These are phyloP conservation scores for Thielaviopsis populi DNA, from an alignment of 2,329 filamentous ascomycete genomes.

Conservation along the genomic window DNA sequence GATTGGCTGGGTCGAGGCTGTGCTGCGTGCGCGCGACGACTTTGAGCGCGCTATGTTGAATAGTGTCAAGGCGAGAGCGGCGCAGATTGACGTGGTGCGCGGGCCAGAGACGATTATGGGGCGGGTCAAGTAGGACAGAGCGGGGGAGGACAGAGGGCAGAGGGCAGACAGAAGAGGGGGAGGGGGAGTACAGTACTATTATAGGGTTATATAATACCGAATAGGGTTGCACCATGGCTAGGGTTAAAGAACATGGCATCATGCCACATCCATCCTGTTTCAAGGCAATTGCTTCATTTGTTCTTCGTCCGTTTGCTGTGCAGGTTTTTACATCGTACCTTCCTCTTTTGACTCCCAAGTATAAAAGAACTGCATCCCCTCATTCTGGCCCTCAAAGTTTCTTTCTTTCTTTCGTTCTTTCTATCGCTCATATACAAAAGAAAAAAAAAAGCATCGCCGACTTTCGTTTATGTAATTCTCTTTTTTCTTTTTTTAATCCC, in stretches of 20 bases:
- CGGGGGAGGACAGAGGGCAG: too few relatives aligned
- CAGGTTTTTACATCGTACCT: background rate
- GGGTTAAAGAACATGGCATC: background rate
- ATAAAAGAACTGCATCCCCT: background rate
- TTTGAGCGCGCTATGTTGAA: constrained; percentile 86
- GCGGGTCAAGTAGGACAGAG: constrained; percentile 54
- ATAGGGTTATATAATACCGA: too few relatives aligned
- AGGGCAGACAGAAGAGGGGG: too few relatives aligned
- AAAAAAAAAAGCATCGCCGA: too few relatives aligned
- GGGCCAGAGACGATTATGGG: constrained; percentile 89
- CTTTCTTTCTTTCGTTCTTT: background rate
- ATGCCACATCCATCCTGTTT: background rate
- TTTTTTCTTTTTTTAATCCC: background rate
- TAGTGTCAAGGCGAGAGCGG: constrained; percentile 74
- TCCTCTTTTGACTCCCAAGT: background rate
- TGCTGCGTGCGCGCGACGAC: constrained; percentile 74
- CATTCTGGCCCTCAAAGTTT: background rate
- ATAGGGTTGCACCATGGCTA: too few relatives aligned
- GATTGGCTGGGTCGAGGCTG: constrained; percentile 88
- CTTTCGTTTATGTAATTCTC: background rate
- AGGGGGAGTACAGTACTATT: too few relatives aligned
- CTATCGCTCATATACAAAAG: background rate
- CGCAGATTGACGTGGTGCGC: constrained; percentile 64
- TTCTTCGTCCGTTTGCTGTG: background rate
- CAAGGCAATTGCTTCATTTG: background rate